A percentile compares a stretch with the other conserved stretches of the same genome.
phyloP scores from a whole-genome alignment of 2,329 filamentous ascomycete genomes.

The Xylariaceae sp. region DNA sequence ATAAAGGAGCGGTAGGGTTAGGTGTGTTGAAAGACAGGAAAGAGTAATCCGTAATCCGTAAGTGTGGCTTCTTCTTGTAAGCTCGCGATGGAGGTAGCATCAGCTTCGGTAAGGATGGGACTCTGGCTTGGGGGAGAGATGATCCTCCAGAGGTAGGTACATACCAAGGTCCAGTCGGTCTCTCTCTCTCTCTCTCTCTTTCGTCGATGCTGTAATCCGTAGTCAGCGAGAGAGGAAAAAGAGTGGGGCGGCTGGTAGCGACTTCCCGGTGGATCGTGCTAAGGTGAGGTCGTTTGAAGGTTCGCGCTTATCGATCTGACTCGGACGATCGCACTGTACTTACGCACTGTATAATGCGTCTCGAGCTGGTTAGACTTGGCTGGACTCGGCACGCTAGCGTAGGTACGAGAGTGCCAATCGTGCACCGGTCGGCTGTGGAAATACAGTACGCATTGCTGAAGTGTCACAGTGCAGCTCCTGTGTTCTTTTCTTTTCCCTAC shows the following conservation, averaged over 20 bases:
- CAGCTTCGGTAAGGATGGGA: not conserved
- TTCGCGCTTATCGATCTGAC: no score
- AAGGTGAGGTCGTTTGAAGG: no score
- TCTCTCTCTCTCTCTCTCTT: no score
- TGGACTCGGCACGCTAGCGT: not conserved
- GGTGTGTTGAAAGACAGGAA: constrained; percentile 11
- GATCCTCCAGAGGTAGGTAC: not conserved
- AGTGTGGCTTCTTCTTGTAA: constrained; percentile 12
- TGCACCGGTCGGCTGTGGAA: no score
- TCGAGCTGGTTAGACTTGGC: not conserved
- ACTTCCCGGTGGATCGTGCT: no score
- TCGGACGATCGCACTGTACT: not conserved
- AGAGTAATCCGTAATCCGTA: no score
- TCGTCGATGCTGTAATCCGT: no score
- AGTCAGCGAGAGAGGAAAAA: no score
- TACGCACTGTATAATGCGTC: not conserved
- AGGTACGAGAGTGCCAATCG: not conserved
- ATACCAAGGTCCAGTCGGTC: not conserved
- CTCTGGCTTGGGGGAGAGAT: not conserved
- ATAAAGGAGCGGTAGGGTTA: constrained; percentile 6
- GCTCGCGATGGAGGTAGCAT: not conserved
- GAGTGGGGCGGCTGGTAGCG: no score
- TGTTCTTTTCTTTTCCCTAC: no score
- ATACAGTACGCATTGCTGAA: no score
- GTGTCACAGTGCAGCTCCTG: no score